A percentile compares a stretch with the other conserved stretches of the same genome.
Conservation (phyloP, 371 early-diverging fungal genomes). For the Rhizopus stolonifer region DNA sequence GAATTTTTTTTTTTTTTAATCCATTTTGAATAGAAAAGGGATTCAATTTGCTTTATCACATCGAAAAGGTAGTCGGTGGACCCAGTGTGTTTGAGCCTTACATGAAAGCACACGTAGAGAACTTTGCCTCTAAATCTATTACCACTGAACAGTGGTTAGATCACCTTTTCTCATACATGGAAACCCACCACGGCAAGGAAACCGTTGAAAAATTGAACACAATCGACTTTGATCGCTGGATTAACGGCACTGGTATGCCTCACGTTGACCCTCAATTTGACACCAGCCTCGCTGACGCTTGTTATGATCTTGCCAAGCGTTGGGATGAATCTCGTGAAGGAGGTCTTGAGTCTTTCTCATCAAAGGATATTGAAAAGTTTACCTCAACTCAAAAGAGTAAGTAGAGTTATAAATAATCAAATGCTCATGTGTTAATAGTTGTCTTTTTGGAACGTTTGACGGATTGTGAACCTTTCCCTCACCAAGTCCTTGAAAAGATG, state of each 20-base stretch:
- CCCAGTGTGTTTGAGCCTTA: constrained; percentile 81
- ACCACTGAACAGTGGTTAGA: constrained; percentile 86
- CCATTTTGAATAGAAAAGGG: constrained; percentile 64
- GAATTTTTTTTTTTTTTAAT: not conserved
- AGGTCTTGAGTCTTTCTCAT: constrained; percentile 54
- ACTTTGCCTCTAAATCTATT: constrained; percentile 87
- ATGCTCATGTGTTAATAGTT: constrained; percentile 16
- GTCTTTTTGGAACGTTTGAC: constrained; percentile 82
- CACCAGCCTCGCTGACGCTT: constrained; percentile 78
- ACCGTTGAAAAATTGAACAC: constrained; percentile 66
- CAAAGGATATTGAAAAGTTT: constrained; percentile 65
- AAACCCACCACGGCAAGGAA: constrained; percentile 57
- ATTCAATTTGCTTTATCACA: constrained; percentile 88
- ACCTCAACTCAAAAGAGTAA: constrained; percentile 74
- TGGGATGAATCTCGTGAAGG: constrained; percentile 67
- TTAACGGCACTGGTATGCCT: constrained; percentile 86
- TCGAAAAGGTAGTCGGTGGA: constrained; percentile 89
- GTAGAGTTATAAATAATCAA: not conserved
- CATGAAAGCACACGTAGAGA: constrained; percentile 79
- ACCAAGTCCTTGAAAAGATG: constrained; percentile 63
- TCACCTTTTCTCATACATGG: constrained; percentile 75
- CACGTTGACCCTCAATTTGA: constrained; percentile 87
- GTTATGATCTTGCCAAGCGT: constrained; percentile 76
- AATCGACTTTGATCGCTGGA: constrained; percentile 92
- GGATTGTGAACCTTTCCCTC: constrained; percentile 63